Percentiles rank a stretch among this genome's conserved stretches.
Conservation (phyloP, 2,329 filamentous ascomycete genomes). For the Paecilomyces dactylethromorphus region DNA sequence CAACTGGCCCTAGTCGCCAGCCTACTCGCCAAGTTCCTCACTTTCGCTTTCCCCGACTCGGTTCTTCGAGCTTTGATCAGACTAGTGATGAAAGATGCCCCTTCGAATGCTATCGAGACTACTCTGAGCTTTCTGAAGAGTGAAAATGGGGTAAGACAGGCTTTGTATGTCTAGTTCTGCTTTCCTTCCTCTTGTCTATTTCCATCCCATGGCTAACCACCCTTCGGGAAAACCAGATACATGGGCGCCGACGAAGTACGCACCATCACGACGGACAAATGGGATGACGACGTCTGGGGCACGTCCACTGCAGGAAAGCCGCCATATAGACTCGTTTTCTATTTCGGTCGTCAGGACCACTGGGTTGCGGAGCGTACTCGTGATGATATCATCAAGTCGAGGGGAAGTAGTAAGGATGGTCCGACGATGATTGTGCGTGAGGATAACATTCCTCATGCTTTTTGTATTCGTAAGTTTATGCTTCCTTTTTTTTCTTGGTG, state of each 20-base stretch:
- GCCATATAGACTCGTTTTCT: conserved; percentile 47
- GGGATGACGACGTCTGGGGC: conserved; percentile 56
- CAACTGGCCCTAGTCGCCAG: conserved; percentile 30
- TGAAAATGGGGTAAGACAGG: conserved; percentile 45
- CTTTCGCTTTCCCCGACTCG: conserved; percentile 33
- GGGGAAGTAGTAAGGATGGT: conserved; percentile 24
- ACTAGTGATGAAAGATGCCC: conserved; percentile 33
- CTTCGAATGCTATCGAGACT: conserved; percentile 35
- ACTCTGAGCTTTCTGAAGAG: conserved; percentile 48
- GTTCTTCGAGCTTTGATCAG: conserved; percentile 38
- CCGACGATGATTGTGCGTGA: conserved; percentile 52
- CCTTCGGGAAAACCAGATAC: conserved; percentile 27
- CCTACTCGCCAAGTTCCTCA: conserved; percentile 37
- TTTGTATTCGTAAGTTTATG: conserved; percentile 46
- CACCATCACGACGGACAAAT: conserved; percentile 50
- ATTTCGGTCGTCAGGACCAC: conserved; percentile 55
- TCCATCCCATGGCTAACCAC: not conserved
- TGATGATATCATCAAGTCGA: conserved; percentile 44
- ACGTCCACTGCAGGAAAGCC: conserved; percentile 24
- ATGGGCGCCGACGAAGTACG: conserved; percentile 55
- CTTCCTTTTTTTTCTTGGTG: not conserved
- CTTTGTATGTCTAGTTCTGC: conserved; percentile 36
- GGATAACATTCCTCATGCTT: conserved; percentile 51
- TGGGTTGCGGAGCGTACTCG: conserved; percentile 56
- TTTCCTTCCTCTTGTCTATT: not conserved